Evolutionary conservation across 805 yeast species (phyloP), one percentile per base, ranked within the genome.

Genomic region (Ogataea corticis): DNA sequence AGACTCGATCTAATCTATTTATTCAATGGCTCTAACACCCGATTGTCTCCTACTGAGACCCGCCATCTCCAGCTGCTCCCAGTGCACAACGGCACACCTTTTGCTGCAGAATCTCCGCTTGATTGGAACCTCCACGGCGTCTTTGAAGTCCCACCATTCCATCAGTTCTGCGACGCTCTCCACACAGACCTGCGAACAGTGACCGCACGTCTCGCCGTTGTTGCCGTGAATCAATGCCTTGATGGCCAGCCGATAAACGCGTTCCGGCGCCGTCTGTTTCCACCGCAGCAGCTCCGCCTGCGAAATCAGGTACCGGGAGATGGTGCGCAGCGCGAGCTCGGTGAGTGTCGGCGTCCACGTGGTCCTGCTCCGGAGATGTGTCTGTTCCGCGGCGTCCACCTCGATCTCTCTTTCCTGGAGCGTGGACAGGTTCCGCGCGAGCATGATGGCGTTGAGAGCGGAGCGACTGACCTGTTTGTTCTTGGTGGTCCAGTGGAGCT

Each of bases 121-220:
- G 21, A 82, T 68, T 0, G 87, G 86, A 3, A 80, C 62, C 29
- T 68, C 58, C 30, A 63, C 68, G 45, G 80, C 75, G 31, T 69
- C 73, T 40, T 75, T 68, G 38, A 80, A 68, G 53, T 82, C 82
- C 87, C 87, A 82, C 86, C 86, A 82, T 57, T 82, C 87, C 49
- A 75, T 57, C 1, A 75, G 70, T 52, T 81, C 83, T 0, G 85
- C 86, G 12, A 72, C 69, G 2, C 83, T 77, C 44, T 80, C 82
- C 6, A 80, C 73, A 3, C 75, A 67, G n/a, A 72, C 65, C 3
- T 61, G 46, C 7, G 68, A 61, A 59, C 87, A 82, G 33, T 68
- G 66, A 3, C 79, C 75, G 57, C 87, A 82, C 0, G 70, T 65
- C 47, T 80, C 83, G 13, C 73, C 72, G 52, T 72, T 70, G 3